A percentile compares a stretch with the other conserved stretches of the same genome.
These are phyloP conservation scores for Ceratocystis albifundus DNA, from an alignment of 2,329 filamentous ascomycete species.

Conservation along the genomic window DNA sequence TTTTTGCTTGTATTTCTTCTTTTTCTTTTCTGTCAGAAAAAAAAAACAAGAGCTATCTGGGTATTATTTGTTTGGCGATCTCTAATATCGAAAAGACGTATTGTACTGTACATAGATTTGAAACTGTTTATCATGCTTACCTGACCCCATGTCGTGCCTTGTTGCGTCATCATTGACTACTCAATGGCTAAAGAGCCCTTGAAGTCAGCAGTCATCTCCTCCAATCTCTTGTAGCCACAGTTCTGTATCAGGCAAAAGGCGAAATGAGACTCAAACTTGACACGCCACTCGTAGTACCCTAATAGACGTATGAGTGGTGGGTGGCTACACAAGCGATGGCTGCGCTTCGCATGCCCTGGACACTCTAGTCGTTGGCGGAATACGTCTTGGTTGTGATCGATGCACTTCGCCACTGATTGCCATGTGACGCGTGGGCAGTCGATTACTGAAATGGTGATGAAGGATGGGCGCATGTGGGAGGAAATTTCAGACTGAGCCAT, in stretches of 20 bases:
- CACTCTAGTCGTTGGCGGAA: neutral
- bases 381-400: conserved; percentile 2
- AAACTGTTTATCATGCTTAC: neutral
- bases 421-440: conserved; percentile 2
- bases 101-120: too few relatives aligned
- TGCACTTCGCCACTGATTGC: neutral
- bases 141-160: neutral
- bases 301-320: neutral
- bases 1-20: neutral
- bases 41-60: neutral
- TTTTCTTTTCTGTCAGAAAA: too few relatives aligned
- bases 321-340: neutral
- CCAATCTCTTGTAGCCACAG: neutral
- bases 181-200: neutral
- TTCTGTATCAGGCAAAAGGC: neutral
- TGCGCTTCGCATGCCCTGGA: neutral
- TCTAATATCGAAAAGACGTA: too few relatives aligned
- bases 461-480: neutral
- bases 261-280: conserved; percentile 2
- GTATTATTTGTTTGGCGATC: neutral
- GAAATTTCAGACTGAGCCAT: neutral
- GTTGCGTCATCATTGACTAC: neutral
- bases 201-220: neutral
- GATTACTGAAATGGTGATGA: neutral
- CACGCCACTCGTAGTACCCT: conserved; percentile 4